Evolutionary conservation across 2,329 filamentous ascomycete species (phyloP), one percentile per base, ranked within the genome.

Genomic region (Colletotrichum neosansevieriae): DNA sequence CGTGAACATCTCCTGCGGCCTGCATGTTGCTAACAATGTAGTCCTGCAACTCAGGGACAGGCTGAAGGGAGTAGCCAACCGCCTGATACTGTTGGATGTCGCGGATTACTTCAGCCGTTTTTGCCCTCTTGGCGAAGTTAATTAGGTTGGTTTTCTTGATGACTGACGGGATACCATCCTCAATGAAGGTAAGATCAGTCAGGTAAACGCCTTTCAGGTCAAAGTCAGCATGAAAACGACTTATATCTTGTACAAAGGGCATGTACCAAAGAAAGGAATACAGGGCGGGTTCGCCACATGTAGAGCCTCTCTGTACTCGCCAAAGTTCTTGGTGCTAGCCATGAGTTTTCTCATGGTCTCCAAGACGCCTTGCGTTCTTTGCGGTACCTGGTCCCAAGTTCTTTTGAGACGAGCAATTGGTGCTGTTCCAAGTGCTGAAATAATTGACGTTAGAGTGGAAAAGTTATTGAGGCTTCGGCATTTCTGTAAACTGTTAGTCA

Each of bases 61-160:
- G 88, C 76, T 97, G 93, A 59, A 99, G 84, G 7, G 92, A 91
- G 78, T 98, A 99, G n/a, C 94, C 94, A 70, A 97, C 94, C 75
- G 97, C 98, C 79, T 99, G 96, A 78, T 98, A 99, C 78, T 98
- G 95, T 79, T 98, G 96, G 72, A 99, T 98, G 78, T 98, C 95
- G 71, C 94, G 93, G 75, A 99, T 99, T 47, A 99, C 96, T 78
- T 98, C 96, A 19, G 96, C 96, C 13, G 96, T 98, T 86, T 98
- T 99, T 63, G 94, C 93, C 59, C 96, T 92, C 85, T 99, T 99
- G 75, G 94, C 94, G 80, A 99, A 99, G 82, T 99, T 99, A 84
- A 99, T 98, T 73, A 98, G 85, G 75, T 97, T 94, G 7, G 94
- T 96, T 81, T 97, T 97, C 81, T 98, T 98, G 81, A 97, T 94